Percentiles rank a stretch among this genome's conserved stretches.
Conservation (phyloP, 192 early-diverging fungal species). For the Coemansia sp. region DNA sequence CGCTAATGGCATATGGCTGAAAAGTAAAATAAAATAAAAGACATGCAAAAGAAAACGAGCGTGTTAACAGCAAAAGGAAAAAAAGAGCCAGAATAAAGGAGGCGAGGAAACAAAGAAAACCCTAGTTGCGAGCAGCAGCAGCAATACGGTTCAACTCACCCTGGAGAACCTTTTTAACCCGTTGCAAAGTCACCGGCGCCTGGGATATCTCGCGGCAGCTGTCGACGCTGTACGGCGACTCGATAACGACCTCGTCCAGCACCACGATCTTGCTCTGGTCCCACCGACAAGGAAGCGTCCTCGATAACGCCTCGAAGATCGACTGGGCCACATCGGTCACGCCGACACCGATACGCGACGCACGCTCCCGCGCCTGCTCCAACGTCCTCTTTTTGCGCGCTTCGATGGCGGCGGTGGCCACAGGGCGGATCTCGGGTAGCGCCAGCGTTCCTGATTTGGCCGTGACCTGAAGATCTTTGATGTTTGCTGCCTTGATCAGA, state of each 20-base stretch:
- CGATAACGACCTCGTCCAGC: conserved; percentile 74
- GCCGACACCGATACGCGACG: conserved; percentile 66
- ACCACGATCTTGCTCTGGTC: conserved; percentile 69
- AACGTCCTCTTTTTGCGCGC: conserved; percentile 37
- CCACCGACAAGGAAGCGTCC: conserved; percentile 83
- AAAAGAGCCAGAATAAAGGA: not conserved
- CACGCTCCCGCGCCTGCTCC: conserved; percentile 36
- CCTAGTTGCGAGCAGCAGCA: not conserved
- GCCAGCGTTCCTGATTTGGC: not conserved
- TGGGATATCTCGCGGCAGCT: conserved; percentile 58
- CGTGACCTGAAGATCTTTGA: conserved; percentile 22
- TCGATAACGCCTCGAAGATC: conserved; percentile 77
- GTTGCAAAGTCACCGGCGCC: conserved; percentile 58
- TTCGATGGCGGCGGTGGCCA: conserved; percentile 17
- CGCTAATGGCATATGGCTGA: too few relatives aligned
- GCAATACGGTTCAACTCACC: conserved; percentile 41
- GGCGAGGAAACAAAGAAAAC: not conserved
- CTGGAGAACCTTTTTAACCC: conserved; percentile 71
- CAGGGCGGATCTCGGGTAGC: conserved; percentile 12
- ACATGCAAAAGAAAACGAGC: not conserved
- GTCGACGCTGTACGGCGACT: conserved; percentile 69
- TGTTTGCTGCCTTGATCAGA: conserved; percentile 31
- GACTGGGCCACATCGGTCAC: conserved; percentile 71
- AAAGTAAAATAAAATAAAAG: not conserved
- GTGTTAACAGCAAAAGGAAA: too few relatives aligned